Percentiles rank a stretch among this genome's conserved stretches.
Conservation (phyloP, 1,139 yeast species). For the Lodderomyces margitis region DNA sequence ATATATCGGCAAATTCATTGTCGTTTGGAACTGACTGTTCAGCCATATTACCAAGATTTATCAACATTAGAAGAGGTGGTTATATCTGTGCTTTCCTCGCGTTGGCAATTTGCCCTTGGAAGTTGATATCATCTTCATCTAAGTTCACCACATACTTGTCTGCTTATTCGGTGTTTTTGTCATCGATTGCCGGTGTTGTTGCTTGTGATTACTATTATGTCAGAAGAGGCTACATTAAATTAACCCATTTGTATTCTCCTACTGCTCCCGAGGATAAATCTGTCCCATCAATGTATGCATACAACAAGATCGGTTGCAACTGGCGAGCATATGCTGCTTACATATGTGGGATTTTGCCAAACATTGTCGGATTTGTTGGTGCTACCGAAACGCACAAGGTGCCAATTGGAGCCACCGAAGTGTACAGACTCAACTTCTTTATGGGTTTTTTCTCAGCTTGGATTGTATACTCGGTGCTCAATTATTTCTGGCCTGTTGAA, state of each 20-base stretch:
- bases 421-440: slow-evolving; percentile 72
- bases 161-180: slow-evolving; percentile 83
- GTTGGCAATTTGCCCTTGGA: slow-evolving; percentile 85
- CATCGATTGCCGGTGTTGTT: slow-evolving; percentile 83
- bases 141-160: slow-evolving; percentile 81
- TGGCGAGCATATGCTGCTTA: slow-evolving; percentile 81
- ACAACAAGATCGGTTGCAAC: slow-evolving; percentile 62
- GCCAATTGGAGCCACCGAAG: slow-evolving; percentile 75
- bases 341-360: slow-evolving; percentile 73
- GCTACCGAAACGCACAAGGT: slow-evolving; percentile 63
- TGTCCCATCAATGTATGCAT: slow-evolving; percentile 51
- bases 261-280: slow-evolving; percentile 32
- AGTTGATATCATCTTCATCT: slow-evolving; percentile 67
- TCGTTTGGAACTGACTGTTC: slow-evolving; percentile 92
- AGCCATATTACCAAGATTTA: slow-evolving; percentile 73
- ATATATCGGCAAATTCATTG: slow-evolving; percentile 83
- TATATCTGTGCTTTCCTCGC: slow-evolving; percentile 79
- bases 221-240: slow-evolving; percentile 66
- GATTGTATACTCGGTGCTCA: slow-evolving; percentile 47
- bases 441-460: slow-evolving; percentile 67
- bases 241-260: slow-evolving; percentile 60
- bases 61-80: slow-evolving; percentile 81
- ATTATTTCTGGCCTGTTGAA: slow-evolving; percentile 55
- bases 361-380: slow-evolving; percentile 86
- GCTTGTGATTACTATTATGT: slow-evolving; percentile 75